These are phyloP conservation scores for Nakataea oryzae DNA, from an alignment of 2,329 filamentous ascomycete species.

Conservation along the genomic window DNA sequence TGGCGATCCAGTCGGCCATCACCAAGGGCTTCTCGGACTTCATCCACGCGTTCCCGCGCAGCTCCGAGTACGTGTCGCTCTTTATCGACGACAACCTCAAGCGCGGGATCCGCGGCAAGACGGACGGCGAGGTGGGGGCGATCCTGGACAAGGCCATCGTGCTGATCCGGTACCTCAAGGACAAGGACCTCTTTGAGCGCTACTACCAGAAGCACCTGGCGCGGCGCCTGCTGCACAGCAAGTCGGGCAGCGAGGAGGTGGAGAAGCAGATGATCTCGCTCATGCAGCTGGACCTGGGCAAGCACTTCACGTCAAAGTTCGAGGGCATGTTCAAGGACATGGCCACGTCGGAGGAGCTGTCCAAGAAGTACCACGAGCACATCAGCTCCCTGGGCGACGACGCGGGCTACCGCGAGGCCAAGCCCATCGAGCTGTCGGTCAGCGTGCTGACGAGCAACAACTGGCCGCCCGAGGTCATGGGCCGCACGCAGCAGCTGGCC, in stretches of 20 bases:
- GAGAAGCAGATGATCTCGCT: constrained; percentile 93
- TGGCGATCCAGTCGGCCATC: constrained; percentile 68
- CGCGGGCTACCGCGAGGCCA: constrained; percentile 17
- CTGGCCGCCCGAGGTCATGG: constrained; percentile 89
- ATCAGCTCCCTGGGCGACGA: constrained; percentile 40
- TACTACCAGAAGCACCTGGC: constrained; percentile 98
- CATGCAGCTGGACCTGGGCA: constrained; percentile 95
- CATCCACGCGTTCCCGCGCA: constrained; percentile 79
- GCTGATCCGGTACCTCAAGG: constrained; percentile 75
- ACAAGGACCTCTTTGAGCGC: constrained; percentile 90
- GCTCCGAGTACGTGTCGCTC: constrained; percentile 86
- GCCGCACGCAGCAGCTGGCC: constrained; percentile 41
- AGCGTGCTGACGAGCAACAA: constrained; percentile 86
- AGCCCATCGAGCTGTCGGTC: constrained; percentile 68
- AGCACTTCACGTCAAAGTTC: constrained; percentile 84
- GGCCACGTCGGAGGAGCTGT: constrained; percentile 75
- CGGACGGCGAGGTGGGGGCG: constrained; percentile 73
- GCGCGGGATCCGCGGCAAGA: constrained; percentile 86
- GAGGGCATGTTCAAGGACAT: constrained; percentile 99
- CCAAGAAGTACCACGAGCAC: constrained; percentile 63
- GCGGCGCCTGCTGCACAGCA: constrained; percentile 75
- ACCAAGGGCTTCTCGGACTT: constrained; percentile 85
- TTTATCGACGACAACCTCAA: constrained; percentile 97
- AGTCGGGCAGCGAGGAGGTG: constrained; percentile 81
- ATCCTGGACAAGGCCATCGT: constrained; percentile 85